Evolutionary conservation across 2,329 filamentous ascomycete genomes (phyloP), one percentile per base, ranked within the genome.

Genomic region (Penicillium thymicola): DNA sequence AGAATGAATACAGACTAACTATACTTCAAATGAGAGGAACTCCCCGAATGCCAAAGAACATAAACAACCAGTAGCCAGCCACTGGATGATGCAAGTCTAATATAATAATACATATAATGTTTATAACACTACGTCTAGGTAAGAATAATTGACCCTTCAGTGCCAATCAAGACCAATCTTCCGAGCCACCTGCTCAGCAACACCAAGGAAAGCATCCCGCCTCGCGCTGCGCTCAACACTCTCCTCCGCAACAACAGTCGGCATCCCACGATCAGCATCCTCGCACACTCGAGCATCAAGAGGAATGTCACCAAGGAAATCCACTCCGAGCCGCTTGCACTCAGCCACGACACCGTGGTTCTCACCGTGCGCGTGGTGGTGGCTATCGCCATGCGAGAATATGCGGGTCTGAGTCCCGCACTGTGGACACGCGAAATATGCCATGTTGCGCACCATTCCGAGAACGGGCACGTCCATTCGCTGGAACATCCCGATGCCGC

Each of bases 391-490:
- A 25, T 72, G 62, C 2, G 89, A 89, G 70, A 95, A 94, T 23
- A 96, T 86, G 59, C 85, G 85, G 4, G 88, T 90, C 63, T 87
- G 81, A n/a, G 85, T 81, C 6, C 85, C 81, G 67, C 92, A 97
- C 63, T 87, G 83, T 0, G 90, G 90, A 65, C 92, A 96, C 4
- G 81, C 84, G 70, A 95, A 96, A 37, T 91, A 81, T 8, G 87
- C 88, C 92, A 96, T 96, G 70, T 96, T 96, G 71, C 94, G 88
- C 18, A 99, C 88, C 75, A 97, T 85, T 2, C 94, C 94, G 2
- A 97, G 79, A 51, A 82, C 81, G 3, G 89, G 87, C 6, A 95
- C 85, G 54, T 89, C 79, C 66, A 95, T 89, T 67, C 90, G 93
- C 65, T 87, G 85, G 76, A 97, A 97, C 85, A 99, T 92, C 66